phyloP scores from a whole-genome alignment of 331 rosid species.

The Stylosanthes scabra region DNA sequence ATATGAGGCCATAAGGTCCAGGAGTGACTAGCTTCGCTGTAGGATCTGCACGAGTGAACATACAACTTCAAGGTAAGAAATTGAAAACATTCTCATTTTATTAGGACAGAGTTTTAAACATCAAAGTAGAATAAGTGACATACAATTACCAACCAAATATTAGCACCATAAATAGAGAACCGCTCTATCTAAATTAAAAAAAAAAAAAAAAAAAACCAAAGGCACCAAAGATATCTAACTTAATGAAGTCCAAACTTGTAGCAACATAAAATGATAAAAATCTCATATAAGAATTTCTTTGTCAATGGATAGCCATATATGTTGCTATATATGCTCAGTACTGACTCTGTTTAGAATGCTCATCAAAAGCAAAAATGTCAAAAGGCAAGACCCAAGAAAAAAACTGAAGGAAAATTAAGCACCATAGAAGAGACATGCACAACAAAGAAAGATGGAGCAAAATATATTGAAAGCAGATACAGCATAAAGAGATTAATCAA shows the following conservation, averaged over 20 bases:
- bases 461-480: slow-evolving; percentile 14
- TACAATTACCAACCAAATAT: slow-evolving; percentile 17
- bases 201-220: neutral
- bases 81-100: slow-evolving; percentile 1
- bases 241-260: slow-evolving; percentile 2
- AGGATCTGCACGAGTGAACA: slow-evolving; percentile 74
- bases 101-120: neutral
- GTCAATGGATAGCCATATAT: slow-evolving; percentile 10
- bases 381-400: neutral
- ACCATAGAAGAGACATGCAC: slow-evolving; percentile 24
- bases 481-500: slow-evolving; percentile 15
- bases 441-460: slow-evolving; percentile 27
- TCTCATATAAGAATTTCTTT: neutral
- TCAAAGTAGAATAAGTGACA: slow-evolving; percentile 16
- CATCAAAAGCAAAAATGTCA: slow-evolving; percentile 5
- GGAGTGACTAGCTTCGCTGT: slow-evolving; percentile 70
- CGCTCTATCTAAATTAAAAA: slow-evolving; percentile 27
- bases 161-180: slow-evolving; percentile 23
- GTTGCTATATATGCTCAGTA: slow-evolving; percentile 1
- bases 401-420: slow-evolving; percentile 20
- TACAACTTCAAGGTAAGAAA: slow-evolving; percentile 32
- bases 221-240: neutral
- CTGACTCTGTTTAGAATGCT: slow-evolving; percentile 6
- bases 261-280: neutral
- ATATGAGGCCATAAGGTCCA: slow-evolving; percentile 98